phyloP scores from a whole-genome alignment of 2,329 filamentous ascomycete species.

The Hymenoscyphus occultus region DNA sequence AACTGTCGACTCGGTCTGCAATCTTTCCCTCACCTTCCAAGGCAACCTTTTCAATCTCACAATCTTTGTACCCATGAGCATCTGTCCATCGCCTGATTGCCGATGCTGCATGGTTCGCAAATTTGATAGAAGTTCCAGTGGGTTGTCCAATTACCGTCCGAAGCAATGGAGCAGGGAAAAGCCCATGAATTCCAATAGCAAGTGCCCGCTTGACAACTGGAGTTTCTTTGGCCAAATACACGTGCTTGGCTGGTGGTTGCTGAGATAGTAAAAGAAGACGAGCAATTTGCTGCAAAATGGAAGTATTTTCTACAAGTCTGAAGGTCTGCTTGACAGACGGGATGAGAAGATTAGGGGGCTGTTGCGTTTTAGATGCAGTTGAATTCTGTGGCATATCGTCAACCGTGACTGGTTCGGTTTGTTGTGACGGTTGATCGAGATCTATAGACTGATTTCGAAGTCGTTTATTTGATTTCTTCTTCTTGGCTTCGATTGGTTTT shows the following conservation, averaged over 20 bases:
- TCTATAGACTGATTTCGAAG: conserved; percentile 27
- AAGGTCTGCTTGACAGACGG: conserved; percentile 71
- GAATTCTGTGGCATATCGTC: conserved; percentile 22
- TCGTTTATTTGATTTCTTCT: conserved; percentile 28
- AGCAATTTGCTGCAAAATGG: conserved; percentile 65
- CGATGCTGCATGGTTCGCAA: conserved; percentile 81
- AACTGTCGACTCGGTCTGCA: conserved; percentile 78
- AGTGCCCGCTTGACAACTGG: conserved; percentile 80
- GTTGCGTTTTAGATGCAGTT: conserved; percentile 33
- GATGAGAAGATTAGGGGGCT: conserved; percentile 60
- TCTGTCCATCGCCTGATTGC: conserved; percentile 83
- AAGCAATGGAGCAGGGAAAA: conserved; percentile 83
- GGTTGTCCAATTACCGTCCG: conserved; percentile 92
- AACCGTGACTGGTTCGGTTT: conserved; percentile 21
- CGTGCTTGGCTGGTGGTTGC: conserved; percentile 62
- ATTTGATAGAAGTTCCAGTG: conserved; percentile 90
- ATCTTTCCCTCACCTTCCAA: conserved; percentile 95
- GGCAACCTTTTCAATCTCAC: conserved; percentile 88
- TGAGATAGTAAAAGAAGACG: conserved; percentile 55
- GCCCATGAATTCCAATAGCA: conserved; percentile 86
- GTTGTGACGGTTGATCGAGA: conserved; percentile 23
- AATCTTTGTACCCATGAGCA: conserved; percentile 66
- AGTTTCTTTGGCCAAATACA: conserved; percentile 66
- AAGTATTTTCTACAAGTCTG: conserved; percentile 62
- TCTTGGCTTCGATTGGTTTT: conserved; percentile 24